Base-by-base conservation (phyloP, 495 filamentous ascomycete genomes). In the Annulohypoxylon moriforme region DNA sequence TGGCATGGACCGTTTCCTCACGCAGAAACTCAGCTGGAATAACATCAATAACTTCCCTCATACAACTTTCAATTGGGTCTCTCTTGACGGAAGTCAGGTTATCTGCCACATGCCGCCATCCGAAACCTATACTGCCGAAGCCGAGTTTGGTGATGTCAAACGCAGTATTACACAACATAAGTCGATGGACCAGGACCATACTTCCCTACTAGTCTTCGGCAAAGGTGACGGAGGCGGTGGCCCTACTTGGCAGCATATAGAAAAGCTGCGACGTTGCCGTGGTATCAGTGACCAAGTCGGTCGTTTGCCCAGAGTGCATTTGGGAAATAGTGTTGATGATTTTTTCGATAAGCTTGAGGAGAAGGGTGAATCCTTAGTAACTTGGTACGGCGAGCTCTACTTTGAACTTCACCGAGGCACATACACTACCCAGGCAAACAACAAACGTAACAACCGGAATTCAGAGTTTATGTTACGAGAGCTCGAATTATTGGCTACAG, bases 31-130 rank as follows among this genome's bases (percentile, higher is more conserved):
- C 56, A 88, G 86, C 72, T 88, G 86, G 87, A 99, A 99, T 80
- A 98, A 98, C 79, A 98, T 99, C 84, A 98, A 99, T 83, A 97
- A 92, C 65, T 99, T 99, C 81, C 96, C 96, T 1, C 96, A 98
- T 72, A 98, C 95, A 1, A 98, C 96, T 0, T 99, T 99, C 85
- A 96, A 96, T 75, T 99, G 96, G 96, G 94, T 99, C 18, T 85
- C 93, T 1, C 87, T 97, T 25, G 96, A 99, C 76, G 94, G 95
- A 16, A 96, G 92, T 67, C 96, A 99, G 75, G 96, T 99, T 46
- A 86, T 99, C 57, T 98, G 95, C 79, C 96, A 99, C 78, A 99
- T 99, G 96, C 85, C 93, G 16, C 95, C 96, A 9, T 84, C 93
- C 4, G 92, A 99, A 76, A 99, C 96, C 0, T 98, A 98, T 77